A percentile compares a stretch with the other conserved stretches of the same genome.
phyloP scores from a whole-genome alignment of 306 rosid genomes.

The Trifolium dubium region DNA sequence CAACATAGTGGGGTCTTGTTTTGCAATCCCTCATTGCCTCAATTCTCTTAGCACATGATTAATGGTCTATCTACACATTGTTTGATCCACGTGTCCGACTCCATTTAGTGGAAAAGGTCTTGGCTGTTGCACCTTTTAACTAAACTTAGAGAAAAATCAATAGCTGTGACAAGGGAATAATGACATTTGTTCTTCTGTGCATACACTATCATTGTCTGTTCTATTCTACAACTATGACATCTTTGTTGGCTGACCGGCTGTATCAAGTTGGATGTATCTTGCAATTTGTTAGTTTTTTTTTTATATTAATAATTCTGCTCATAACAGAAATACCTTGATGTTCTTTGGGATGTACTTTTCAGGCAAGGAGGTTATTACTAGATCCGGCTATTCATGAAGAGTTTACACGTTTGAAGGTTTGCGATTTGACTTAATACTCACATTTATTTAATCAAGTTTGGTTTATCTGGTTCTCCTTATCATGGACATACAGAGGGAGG shows the following conservation, averaged over 20 bases:
- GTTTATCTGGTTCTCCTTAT: neutral
- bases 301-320: neutral
- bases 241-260: neutral
- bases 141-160: neutral
- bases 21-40: neutral
- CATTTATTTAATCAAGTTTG: conserved; percentile 26
- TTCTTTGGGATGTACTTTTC: conserved; percentile 41
- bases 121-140: conserved; percentile 1
- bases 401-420: conserved; percentile 86
- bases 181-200: neutral
- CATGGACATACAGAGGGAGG: neutral
- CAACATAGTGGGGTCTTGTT: neutral
- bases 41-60: neutral
- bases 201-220: neutral
- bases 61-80: neutral
- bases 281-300: conserved; percentile 25
- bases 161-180: conserved; percentile 9
- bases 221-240: neutral
- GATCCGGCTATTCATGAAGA: conserved; percentile 99
- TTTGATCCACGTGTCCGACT: neutral
- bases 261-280: conserved; percentile 14
- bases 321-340: conserved; percentile 24
- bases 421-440: conserved; percentile 41
- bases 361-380: conserved; percentile 87
- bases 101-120: neutral